phyloP scores from a whole-genome alignment of 2,329 filamentous ascomycete genomes.

The Phaeophleospora eucalypticola region DNA sequence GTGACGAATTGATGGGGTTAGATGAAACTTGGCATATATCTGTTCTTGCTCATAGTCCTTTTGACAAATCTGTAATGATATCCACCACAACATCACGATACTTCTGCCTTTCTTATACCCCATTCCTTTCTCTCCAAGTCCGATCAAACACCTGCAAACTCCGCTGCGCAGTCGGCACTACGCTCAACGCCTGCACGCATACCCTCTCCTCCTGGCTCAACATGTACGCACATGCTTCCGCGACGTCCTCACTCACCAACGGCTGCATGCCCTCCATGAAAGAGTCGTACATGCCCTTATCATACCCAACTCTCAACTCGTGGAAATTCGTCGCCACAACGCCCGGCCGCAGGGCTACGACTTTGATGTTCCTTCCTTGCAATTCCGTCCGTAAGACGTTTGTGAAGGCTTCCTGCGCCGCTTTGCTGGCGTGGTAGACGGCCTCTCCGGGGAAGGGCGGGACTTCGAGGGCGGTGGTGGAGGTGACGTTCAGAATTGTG shows the following conservation, averaged over 20 bases:
- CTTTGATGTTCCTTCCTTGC: conserved; percentile 44
- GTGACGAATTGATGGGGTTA: too few relatives aligned
- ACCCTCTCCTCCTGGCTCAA: conserved; percentile 39
- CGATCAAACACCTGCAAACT: conserved; percentile 30
- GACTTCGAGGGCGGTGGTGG: conserved; percentile 44
- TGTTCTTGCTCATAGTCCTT: too few relatives aligned
- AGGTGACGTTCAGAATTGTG: conserved; percentile 49
- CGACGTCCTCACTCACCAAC: conserved; percentile 42
- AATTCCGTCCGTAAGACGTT: conserved; percentile 49
- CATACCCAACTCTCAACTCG: conserved; percentile 42
- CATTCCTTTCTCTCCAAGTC: conserved; percentile 7
- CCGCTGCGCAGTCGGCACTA: conserved; percentile 43
- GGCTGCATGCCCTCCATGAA: conserved; percentile 47
- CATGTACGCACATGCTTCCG: conserved; percentile 43
- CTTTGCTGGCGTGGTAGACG: conserved; percentile 48
- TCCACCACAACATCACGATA: not conserved
- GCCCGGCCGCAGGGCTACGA: conserved; percentile 45
- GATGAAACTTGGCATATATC: too few relatives aligned
- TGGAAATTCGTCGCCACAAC: conserved; percentile 50
- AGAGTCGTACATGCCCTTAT: not conserved
- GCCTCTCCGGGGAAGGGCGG: conserved; percentile 49
- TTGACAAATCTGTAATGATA: too few relatives aligned
- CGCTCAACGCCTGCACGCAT: conserved; percentile 46
- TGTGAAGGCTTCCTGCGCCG: conserved; percentile 47
- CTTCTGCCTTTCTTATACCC: not conserved